A percentile compares a stretch with the other conserved stretches of the same genome.
Evolutionary conservation across 495 filamentous ascomycete genomes (phyloP).

Genomic region (Rostrohypoxylon terebratum): DNA sequence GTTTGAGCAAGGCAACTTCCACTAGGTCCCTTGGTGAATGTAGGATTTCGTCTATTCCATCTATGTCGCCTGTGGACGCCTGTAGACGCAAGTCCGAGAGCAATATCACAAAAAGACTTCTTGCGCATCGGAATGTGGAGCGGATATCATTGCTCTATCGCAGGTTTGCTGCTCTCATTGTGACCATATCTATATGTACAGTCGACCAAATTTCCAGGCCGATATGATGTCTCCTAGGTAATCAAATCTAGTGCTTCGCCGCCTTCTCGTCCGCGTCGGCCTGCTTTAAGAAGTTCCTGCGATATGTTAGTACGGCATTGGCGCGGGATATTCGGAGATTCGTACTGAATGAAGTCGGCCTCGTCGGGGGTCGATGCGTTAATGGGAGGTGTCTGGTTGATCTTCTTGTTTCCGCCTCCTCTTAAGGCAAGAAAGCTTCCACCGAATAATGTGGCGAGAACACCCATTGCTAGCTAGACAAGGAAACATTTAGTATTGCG

Average conservation of each 20-base stretch:
- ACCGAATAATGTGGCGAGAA: slow-evolving; percentile 75
- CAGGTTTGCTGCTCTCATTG: slow-evolving; percentile 40
- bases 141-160: slow-evolving; percentile 31
- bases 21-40: slow-evolving; percentile 51
- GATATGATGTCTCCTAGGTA: slow-evolving; percentile 16
- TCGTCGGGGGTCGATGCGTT: slow-evolving; percentile 91
- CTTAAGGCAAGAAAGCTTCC: slow-evolving; percentile 65
- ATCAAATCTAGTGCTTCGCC: slow-evolving; percentile 66
- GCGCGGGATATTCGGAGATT: slow-evolving; percentile 28
- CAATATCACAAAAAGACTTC: slow-evolving; percentile 20
- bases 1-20: slow-evolving; percentile 52
- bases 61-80: not conserved
- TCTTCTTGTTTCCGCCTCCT: slow-evolving; percentile 74
- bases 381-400: slow-evolving; percentile 76
- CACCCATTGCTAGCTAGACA: slow-evolving; percentile 84
- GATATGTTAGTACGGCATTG: slow-evolving; percentile 47
- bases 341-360: slow-evolving; percentile 97
- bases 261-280: slow-evolving; percentile 77
- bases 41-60: not conserved
- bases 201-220: slow-evolving; percentile 39
- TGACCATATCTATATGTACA: slow-evolving; percentile 50
- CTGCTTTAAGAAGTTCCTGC: slow-evolving; percentile 82
- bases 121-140: slow-evolving; percentile 1
- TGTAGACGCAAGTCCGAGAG: not conserved
- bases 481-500: slow-evolving; percentile 43